Percentiles rank a stretch among this genome's conserved stretches.
These are phyloP conservation scores for Catenaria anguillulae DNA, from an alignment of 371 early-diverging fungal species.

Conservation along the genomic window DNA sequence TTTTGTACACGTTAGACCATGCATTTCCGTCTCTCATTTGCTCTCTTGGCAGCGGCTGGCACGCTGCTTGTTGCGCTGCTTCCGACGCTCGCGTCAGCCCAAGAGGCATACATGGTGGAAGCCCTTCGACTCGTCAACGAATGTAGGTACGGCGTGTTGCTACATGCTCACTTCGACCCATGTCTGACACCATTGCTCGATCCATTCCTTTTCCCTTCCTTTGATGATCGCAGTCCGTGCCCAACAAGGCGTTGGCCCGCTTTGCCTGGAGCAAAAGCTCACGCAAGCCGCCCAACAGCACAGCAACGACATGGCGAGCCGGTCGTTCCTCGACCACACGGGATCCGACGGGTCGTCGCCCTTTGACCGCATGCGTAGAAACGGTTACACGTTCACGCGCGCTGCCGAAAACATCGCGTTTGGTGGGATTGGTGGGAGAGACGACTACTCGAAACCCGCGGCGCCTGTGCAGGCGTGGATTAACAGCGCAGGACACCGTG, in stretches of 20 bases:
- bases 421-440: not conserved
- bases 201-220: too few relatives aligned
- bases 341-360: not conserved
- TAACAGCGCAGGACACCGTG: conserved; percentile 26
- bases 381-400: not conserved
- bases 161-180: too few relatives aligned
- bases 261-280: not conserved
- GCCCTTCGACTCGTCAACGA: too few relatives aligned
- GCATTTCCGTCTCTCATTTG: too few relatives aligned
- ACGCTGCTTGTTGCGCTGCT: too few relatives aligned
- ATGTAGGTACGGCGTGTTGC: too few relatives aligned
- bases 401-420: not conserved
- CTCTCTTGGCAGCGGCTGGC: too few relatives aligned
- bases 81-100: too few relatives aligned
- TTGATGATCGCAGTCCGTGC: not conserved
- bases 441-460: not conserved
- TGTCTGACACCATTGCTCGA: too few relatives aligned
- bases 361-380: not conserved
- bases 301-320: not conserved
- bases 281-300: not conserved
- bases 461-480: conserved; percentile 23
- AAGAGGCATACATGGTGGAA: too few relatives aligned
- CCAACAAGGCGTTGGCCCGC: not conserved
- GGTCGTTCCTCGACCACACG: not conserved
- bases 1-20: too few relatives aligned